Evolutionary conservation across 805 yeast genomes (phyloP), one percentile per base, ranked within the genome.

Genomic region (Wickerhamomyces kurtzmanii): DNA sequence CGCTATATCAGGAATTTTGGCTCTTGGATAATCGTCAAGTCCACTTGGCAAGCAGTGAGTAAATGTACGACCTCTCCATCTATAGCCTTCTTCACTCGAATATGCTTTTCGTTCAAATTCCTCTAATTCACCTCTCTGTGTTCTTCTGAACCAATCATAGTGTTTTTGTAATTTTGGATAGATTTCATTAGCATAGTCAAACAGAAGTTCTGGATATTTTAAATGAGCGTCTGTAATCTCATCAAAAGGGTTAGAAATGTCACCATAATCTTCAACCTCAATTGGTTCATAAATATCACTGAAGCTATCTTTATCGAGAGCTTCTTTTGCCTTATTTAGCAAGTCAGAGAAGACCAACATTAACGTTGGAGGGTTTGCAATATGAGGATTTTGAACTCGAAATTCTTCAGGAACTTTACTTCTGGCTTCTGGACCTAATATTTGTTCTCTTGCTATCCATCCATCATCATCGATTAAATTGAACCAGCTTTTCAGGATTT

Each of bases 371-470:
- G 98, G 98, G 42, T 89, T 91, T 7, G 96, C 96, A 45, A 83
- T 78, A 33, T 76, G 70, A 4, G 94, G 93, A 49, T 80, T 81
- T 55, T 91, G 98, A 8, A 74, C 79, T 40, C 69, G 78, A 49
- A 89, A 89, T 37, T 80, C 83, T 6, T 49, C 59, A 0, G 97
- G 97, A 5, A 91, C 97, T 44, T 80, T 75, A 24, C 80, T 68
- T 47, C 97, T 70, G 21, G 89, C 86, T 50, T 91, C 97, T 6
- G 75, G 76, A 1, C 98, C 98, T 24, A 91, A 61, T 17, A 91
- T 89, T 43, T 85, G 93, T 50, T 91, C 98, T 36, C 98, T 68
- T 2, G 95, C 96, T 40, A 91, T 81, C 96, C 97, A 91, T 0
- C 98, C 98, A 37, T 80, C 77, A 2, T 77, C 82, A 49, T 89